Evolutionary conservation across 2,329 filamentous ascomycete species (phyloP).

Genomic region (Alternaria sp.): DNA sequence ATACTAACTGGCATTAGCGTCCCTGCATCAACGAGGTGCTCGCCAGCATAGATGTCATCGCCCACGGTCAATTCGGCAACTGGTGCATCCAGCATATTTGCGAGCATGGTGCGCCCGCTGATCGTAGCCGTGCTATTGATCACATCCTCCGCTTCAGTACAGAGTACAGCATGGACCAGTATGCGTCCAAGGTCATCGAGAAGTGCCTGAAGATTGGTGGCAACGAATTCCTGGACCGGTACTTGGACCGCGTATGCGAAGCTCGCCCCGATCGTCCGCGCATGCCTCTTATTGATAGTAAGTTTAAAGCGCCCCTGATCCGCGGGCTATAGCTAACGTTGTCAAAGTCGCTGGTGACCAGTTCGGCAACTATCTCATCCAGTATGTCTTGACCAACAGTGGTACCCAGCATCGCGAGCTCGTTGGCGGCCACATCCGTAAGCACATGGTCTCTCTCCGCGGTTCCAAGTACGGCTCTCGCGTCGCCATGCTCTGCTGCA

Average conservation of each 20-base stretch:
- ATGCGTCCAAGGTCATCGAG: slow-evolving; percentile 98
- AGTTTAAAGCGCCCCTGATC: slow-evolving; percentile 33
- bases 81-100: slow-evolving; percentile 99
- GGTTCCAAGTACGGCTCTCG: slow-evolving; percentile 98
- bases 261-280: slow-evolving; percentile 88
- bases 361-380: slow-evolving; percentile 97
- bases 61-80: slow-evolving; percentile 97
- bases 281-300: slow-evolving; percentile 93
- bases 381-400: slow-evolving; percentile 93
- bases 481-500: slow-evolving; percentile 98
- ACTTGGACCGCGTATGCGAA: slow-evolving; percentile 92
- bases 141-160: slow-evolving; percentile 92
- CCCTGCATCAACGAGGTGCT: slow-evolving; percentile 97
- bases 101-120: slow-evolving; percentile 89
- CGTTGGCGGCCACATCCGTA: slow-evolving; percentile 90
- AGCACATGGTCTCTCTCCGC: slow-evolving; percentile 98
- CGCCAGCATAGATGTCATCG: slow-evolving; percentile 91
- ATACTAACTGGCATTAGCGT: slow-evolving; percentile 65
- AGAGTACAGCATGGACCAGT: slow-evolving; percentile 99
- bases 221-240: slow-evolving; percentile 86
- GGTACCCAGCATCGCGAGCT: slow-evolving; percentile 87
- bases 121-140: slow-evolving; percentile 91
- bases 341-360: slow-evolving; percentile 86
- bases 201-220: slow-evolving; percentile 98
- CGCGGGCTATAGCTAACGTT: slow-evolving; percentile 18